These are phyloP conservation scores for Truncatella angustata DNA, from an alignment of 2,329 filamentous ascomycete genomes.

Conservation along the genomic window DNA sequence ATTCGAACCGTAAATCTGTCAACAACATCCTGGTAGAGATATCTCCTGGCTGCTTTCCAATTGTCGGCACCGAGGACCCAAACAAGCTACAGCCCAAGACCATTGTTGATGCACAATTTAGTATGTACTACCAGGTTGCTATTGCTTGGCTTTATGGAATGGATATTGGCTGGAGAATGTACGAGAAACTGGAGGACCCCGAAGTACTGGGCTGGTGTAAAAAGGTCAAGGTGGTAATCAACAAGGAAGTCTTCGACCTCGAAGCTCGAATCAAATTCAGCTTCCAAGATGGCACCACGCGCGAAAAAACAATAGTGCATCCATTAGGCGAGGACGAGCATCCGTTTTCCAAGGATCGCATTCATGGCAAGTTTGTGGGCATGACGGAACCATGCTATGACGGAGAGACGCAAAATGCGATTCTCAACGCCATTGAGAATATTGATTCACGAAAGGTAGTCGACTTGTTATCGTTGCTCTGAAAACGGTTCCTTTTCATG, in stretches of 20 bases:
- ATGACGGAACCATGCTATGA: slow-evolving; percentile 18
- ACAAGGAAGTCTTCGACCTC: slow-evolving; percentile 15
- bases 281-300: slow-evolving; percentile 14
- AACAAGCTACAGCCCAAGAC: slow-evolving; percentile 24
- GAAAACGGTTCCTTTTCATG: too few species aligned
- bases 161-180: slow-evolving; percentile 22
- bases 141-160: slow-evolving; percentile 22
- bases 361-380: slow-evolving; percentile 22
- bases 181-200: slow-evolving; percentile 20
- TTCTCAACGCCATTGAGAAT: slow-evolving; percentile 14
- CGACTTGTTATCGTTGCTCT: slow-evolving; percentile 16
- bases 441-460: slow-evolving; percentile 13
- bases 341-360: slow-evolving; percentile 18
- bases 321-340: slow-evolving; percentile 22
- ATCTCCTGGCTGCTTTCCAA: slow-evolving; percentile 18
- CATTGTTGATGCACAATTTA: slow-evolving; percentile 27
- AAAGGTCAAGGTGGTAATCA: slow-evolving; percentile 16
- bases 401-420: slow-evolving; percentile 11
- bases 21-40: slow-evolving; percentile 19
- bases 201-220: slow-evolving; percentile 18
- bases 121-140: slow-evolving; percentile 27
- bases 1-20: slow-evolving; percentile 11
- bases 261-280: slow-evolving; percentile 14
- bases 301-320: slow-evolving; percentile 14
- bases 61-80: slow-evolving; percentile 19